A percentile compares a stretch with the other conserved stretches of the same genome.
phyloP scores from a whole-genome alignment of 805 yeast genomes.

The Ogataea paraovalis region DNA sequence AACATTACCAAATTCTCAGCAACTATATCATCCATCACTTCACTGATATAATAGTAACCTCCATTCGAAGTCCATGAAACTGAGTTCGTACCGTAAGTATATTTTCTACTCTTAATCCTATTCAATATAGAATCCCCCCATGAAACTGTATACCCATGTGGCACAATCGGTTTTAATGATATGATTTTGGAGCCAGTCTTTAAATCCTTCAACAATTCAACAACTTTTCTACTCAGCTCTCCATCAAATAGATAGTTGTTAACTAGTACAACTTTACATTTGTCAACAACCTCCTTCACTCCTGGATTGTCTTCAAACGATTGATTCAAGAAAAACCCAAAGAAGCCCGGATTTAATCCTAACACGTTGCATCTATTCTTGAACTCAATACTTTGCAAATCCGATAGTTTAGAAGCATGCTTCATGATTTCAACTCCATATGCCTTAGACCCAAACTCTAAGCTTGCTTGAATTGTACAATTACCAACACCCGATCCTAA shows the following conservation, averaged over 20 bases:
- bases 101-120: slow-evolving; percentile 58
- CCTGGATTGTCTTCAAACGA: slow-evolving; percentile 65
- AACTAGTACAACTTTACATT: slow-evolving; percentile 69
- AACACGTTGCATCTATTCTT: slow-evolving; percentile 52
- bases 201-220: slow-evolving; percentile 55
- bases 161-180: slow-evolving; percentile 73
- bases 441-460: slow-evolving; percentile 78
- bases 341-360: slow-evolving; percentile 58
- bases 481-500: slow-evolving; percentile 95
- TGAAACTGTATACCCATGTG: slow-evolving; percentile 67
- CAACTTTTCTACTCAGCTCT: slow-evolving; percentile 64
- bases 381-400: slow-evolving; percentile 55
- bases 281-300: slow-evolving; percentile 51
- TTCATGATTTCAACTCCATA: slow-evolving; percentile 91
- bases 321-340: slow-evolving; percentile 56
- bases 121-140: slow-evolving; percentile 58
- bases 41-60: slow-evolving; percentile 72
- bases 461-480: slow-evolving; percentile 82
- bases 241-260: slow-evolving; percentile 84
- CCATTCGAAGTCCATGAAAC: slow-evolving; percentile 92
- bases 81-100: slow-evolving; percentile 60
- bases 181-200: slow-evolving; percentile 76
- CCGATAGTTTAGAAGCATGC: slow-evolving; percentile 69
- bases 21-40: slow-evolving; percentile 43
- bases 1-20: slow-evolving; percentile 30